Conservation (phyloP, 2,329 filamentous ascomycete species). For the Coniochaeta hoffmannii region DNA sequence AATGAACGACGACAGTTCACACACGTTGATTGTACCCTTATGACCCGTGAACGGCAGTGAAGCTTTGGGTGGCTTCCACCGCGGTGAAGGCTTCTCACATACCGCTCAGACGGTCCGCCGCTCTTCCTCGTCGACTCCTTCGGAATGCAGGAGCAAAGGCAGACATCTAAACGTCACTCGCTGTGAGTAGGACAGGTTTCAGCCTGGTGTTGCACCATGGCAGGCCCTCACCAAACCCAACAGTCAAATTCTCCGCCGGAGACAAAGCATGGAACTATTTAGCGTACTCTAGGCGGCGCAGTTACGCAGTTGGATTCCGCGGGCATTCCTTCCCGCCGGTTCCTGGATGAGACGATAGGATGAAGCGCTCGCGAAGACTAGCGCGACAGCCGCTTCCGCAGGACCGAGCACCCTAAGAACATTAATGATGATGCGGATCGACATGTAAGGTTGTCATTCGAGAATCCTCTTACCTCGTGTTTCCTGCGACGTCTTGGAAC, state of each 20-base stretch:
- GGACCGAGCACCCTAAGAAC: background rate
- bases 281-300: background rate
- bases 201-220: background rate
- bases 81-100: background rate
- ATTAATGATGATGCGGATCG: background rate
- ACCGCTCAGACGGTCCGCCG: background rate
- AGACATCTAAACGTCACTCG: background rate
- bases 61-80: background rate
- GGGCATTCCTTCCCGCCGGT: background rate
- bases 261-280: background rate
- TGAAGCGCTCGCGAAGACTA: background rate
- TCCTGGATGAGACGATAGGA: background rate
- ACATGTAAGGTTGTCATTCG: background rate
- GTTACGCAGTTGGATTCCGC: background rate
- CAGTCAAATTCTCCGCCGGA: background rate
- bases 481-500: background rate
- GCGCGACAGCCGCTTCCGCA: background rate
- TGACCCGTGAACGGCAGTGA: too few species aligned
- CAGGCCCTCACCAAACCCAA: background rate
- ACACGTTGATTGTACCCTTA: background rate
- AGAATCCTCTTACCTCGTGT: background rate
- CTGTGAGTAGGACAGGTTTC: background rate
- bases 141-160: background rate
- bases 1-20: background rate
- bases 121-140: background rate